A percentile compares a stretch with the other conserved stretches of the same genome.
Evolutionary conservation across 306 rosid genomes (phyloP).

Genomic region (Boehmeria nivea): DNA sequence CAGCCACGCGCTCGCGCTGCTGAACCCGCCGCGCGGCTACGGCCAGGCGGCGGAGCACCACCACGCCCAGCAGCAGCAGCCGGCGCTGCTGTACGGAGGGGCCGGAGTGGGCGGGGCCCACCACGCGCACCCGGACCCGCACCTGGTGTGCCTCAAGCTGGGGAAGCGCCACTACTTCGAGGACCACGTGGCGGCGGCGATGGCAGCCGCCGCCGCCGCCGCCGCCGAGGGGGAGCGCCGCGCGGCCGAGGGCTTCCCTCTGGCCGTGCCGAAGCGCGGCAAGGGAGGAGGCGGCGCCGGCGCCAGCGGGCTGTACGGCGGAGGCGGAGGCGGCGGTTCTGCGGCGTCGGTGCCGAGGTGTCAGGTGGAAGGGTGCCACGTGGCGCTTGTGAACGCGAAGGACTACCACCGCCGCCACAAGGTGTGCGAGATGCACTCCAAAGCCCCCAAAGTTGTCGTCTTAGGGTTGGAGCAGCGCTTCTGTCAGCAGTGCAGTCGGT

Average conservation of each 20-base stretch:
- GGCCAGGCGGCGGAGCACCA: no score
- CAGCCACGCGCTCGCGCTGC: not conserved
- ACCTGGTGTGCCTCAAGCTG: slow-evolving; percentile 75
- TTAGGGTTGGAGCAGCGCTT: slow-evolving; percentile 83
- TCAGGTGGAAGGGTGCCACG: slow-evolving; percentile 94
- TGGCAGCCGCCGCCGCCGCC: not conserved
- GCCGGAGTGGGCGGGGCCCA: slow-evolving; percentile 27
- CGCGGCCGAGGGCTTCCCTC: slow-evolving; percentile 23
- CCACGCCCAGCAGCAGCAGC: no score
- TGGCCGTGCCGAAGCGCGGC: slow-evolving; percentile 22
- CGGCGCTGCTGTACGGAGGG: slow-evolving; percentile 19
- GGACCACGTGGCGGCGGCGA: slow-evolving; percentile 29
- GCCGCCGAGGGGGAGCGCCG: slow-evolving; percentile 15
- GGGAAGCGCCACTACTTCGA: slow-evolving; percentile 92
- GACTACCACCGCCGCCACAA: slow-evolving; percentile 93
- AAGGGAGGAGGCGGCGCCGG: slow-evolving; percentile 40
- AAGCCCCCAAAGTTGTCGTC: slow-evolving; percentile 80
- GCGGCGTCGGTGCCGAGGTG: slow-evolving; percentile 51
- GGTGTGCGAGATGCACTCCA: slow-evolving; percentile 91
- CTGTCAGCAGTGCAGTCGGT: slow-evolving; percentile 99
- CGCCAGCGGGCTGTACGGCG: slow-evolving; percentile 1
- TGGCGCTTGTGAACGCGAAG: slow-evolving; percentile 68
- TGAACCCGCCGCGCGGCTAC: slow-evolving; percentile 14
- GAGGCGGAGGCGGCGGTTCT: not conserved
- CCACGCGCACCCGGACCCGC: slow-evolving; percentile 64